Conservation (phyloP, 208 protist genomes). For the Porcisia hertigi region DNA sequence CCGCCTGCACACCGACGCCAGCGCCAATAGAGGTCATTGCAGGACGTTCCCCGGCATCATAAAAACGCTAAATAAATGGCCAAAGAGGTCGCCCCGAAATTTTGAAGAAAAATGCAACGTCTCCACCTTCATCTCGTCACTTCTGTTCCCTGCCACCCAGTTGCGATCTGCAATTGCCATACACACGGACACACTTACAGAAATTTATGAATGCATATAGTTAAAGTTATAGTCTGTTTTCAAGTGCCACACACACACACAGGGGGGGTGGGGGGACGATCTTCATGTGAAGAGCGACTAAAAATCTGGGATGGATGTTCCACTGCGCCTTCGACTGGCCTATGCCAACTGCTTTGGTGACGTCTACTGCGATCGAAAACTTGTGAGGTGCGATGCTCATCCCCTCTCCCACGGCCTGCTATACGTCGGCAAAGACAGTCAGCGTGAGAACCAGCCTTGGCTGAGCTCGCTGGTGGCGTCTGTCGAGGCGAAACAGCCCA, state of each 20-base stretch:
- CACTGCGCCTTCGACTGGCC: slow-evolving; percentile 43
- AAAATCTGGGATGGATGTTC: slow-evolving; percentile 17
- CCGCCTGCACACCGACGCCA: background rate
- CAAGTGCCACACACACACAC: background rate
- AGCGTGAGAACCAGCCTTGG: background rate
- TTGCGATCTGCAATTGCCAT: background rate
- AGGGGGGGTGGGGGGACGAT: background rate
- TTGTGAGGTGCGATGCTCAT: background rate
- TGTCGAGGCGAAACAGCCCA: background rate
- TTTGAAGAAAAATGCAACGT: background rate
- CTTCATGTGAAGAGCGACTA: background rate
- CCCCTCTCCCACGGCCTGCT: background rate
- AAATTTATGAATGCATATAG: background rate
- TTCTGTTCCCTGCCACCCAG: background rate
- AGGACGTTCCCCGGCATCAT: no score
- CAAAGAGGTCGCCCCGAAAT: no score
- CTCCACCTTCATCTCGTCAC: background rate
- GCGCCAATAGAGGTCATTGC: background rate
- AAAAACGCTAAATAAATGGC: no score
- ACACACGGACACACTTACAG: background rate
- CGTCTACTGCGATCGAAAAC: slow-evolving; percentile 18
- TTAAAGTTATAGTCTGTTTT: background rate
- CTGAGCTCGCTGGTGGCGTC: slow-evolving; percentile 7
- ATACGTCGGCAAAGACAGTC: background rate
- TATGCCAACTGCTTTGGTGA: slow-evolving; percentile 34